phyloP scores from a whole-genome alignment of 225 moss, liverwort and hornwort genomes.

The Anthoceros angustus region DNA sequence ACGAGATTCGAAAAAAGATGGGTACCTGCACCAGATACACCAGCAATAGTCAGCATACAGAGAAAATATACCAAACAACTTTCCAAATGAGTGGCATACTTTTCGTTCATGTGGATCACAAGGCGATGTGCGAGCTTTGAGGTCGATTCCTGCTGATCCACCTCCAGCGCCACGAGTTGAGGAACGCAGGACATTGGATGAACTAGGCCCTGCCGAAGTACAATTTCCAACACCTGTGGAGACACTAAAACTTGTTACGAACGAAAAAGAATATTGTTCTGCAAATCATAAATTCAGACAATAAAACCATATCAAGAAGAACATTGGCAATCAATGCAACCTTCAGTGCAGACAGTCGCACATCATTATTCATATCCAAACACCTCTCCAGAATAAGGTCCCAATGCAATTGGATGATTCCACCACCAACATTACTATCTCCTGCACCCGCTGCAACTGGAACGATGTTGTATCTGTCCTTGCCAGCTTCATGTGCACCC shows the following conservation, averaged over 20 bases:
- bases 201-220: conserved; percentile 86
- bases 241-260: not conserved
- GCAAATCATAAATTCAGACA: not conserved
- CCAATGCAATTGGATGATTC: conserved; percentile 96
- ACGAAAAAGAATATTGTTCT: not conserved
- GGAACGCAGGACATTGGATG: conserved; percentile 98
- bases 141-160: conserved; percentile 61
- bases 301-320: not conserved
- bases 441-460: conserved; percentile 98
- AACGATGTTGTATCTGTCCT: conserved; percentile 34
- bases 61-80: not conserved
- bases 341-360: conserved; percentile 74
- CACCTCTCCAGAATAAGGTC: conserved; percentile 82
- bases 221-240: conserved; percentile 66
- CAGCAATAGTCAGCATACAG: not conserved
- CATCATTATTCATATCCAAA: conserved; percentile 61
- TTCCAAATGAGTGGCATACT: conserved; percentile 24
- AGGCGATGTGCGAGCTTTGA: conserved; percentile 85
- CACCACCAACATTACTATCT: conserved; percentile 94
- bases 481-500: conserved; percentile 32
- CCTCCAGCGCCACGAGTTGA: conserved; percentile 82
- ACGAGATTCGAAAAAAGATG: conserved; percentile 88
- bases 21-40: conserved; percentile 33
- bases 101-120: conserved; percentile 73
- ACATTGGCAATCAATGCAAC: conserved; percentile 13